These are phyloP conservation scores for Pontederia crassipes DNA, from an alignment of 176 grass and related monocot genomes.

Conservation along the genomic window DNA sequence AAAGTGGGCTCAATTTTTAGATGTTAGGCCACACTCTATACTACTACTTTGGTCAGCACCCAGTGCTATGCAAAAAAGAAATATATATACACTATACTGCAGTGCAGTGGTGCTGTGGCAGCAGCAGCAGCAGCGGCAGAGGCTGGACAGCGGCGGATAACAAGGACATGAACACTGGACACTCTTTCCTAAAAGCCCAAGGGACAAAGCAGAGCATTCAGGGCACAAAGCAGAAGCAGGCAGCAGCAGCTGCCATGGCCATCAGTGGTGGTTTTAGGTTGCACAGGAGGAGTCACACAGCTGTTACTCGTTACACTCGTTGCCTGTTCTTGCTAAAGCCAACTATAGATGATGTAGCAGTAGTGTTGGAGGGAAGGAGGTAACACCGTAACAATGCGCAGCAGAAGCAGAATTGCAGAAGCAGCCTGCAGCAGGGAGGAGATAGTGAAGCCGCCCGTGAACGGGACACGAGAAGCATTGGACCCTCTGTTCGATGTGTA, in stretches of 20 bases:
- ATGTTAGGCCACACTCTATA: neutral
- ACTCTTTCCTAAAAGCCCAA: conserved; percentile 38
- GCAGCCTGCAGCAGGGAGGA: neutral
- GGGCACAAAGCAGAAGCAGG: conserved; percentile 2
- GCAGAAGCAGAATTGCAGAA: conserved; percentile 4
- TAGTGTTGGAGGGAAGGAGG: neutral
- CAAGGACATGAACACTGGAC: conserved; percentile 23
- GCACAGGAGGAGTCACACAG: too few species aligned
- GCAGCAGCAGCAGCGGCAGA: neutral
- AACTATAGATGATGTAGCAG: neutral
- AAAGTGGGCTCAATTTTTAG: conserved; percentile 6
- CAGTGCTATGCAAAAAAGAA: too few species aligned
- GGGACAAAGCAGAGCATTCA: conserved; percentile 54
- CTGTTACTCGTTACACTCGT: too few species aligned
- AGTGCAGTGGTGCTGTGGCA: too few species aligned
- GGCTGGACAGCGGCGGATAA: conserved; percentile 3
- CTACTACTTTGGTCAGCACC: too few species aligned
- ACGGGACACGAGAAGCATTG: conserved; percentile 22
- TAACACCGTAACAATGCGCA: neutral
- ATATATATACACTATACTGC: too few species aligned
- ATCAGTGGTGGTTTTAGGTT: conserved; percentile 4
- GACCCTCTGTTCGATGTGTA: neutral
- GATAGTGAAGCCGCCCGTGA: conserved; percentile 30
- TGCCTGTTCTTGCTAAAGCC: neutral
- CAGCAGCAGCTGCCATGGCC: neutral